phyloP scores from a whole-genome alignment of 176 grass and related monocot species.

The Triticum dicoccoides region DNA sequence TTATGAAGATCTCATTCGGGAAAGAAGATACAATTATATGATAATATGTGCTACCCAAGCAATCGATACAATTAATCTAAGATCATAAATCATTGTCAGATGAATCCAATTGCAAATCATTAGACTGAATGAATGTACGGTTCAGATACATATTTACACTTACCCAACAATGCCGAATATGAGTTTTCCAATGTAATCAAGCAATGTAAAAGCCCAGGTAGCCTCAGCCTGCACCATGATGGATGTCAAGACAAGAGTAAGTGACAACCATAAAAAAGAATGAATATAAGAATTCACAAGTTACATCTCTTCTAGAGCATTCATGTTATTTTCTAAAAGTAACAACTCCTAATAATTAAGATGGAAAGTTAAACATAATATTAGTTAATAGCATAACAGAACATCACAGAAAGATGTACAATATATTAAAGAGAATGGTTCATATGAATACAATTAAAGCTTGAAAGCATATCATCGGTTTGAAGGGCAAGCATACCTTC shows the following conservation, averaged over 20 bases:
- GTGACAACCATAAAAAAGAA: slow-evolving; percentile 15
- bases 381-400: background rate
- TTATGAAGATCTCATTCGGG: slow-evolving; percentile 97
- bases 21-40: slow-evolving; percentile 97
- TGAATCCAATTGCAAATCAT: background rate
- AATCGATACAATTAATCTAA: slow-evolving; percentile 93
- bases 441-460: background rate
- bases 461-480: background rate
- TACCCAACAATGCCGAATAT: slow-evolving; percentile 84
- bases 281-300: background rate
- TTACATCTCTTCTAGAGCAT: slow-evolving; percentile 98
- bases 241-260: slow-evolving; percentile 33
- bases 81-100: slow-evolving; percentile 15
- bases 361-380: background rate
- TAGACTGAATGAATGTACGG: background rate
- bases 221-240: slow-evolving; percentile 76
- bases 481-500: slow-evolving; percentile 45
- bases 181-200: slow-evolving; percentile 87
- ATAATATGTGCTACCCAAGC: slow-evolving; percentile 93
- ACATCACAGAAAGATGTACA: background rate
- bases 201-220: slow-evolving; percentile 93
- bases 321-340: slow-evolving; percentile 91
- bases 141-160: slow-evolving; percentile 25
- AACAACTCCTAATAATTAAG: slow-evolving; percentile 64
- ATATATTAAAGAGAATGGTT: background rate